Percentiles rank a stretch among this genome's conserved stretches.
These are phyloP conservation scores for Magnaporthiopsis incrustans DNA, from an alignment of 2,329 filamentous ascomycete species.

Conservation along the genomic window DNA sequence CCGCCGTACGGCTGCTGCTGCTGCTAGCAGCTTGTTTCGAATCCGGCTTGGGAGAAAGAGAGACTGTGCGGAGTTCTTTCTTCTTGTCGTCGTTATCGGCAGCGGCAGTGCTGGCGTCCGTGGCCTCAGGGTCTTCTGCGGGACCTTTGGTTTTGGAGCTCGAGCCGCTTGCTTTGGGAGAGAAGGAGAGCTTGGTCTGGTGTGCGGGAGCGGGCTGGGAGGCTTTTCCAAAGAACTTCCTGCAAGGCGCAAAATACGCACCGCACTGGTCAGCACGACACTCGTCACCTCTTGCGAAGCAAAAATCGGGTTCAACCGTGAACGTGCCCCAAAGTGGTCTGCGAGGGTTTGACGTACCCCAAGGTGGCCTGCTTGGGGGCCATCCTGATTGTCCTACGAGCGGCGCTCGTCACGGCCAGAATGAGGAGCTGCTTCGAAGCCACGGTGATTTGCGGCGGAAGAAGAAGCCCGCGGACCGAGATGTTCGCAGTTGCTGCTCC, in stretches of 20 bases:
- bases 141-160: constrained; percentile 8
- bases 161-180: constrained; percentile 38
- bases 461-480: no score
- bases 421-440: constrained; percentile 15
- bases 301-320: not conserved
- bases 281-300: not conserved
- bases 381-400: constrained; percentile 16
- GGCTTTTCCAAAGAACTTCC: constrained; percentile 77
- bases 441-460: constrained; percentile 6
- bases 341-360: constrained; percentile 74
- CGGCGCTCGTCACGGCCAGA: constrained; percentile 12
- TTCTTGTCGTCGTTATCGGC: constrained; percentile 35
- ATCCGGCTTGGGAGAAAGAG: no score
- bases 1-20: constrained; percentile 17
- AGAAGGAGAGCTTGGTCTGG: constrained; percentile 74
- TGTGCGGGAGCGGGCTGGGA: constrained; percentile 52
- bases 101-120: constrained; percentile 21
- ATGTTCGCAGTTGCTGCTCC: no score
- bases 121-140: not conserved
- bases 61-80: constrained; percentile 28
- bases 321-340: constrained; percentile 66
- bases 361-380: constrained; percentile 70
- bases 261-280: constrained; percentile 4
- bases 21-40: constrained; percentile 11
- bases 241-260: constrained; percentile 28